These are phyloP conservation scores for Teunomyces barrocoloradensis DNA, from an alignment of 805 yeast genomes.

Conservation along the genomic window DNA sequence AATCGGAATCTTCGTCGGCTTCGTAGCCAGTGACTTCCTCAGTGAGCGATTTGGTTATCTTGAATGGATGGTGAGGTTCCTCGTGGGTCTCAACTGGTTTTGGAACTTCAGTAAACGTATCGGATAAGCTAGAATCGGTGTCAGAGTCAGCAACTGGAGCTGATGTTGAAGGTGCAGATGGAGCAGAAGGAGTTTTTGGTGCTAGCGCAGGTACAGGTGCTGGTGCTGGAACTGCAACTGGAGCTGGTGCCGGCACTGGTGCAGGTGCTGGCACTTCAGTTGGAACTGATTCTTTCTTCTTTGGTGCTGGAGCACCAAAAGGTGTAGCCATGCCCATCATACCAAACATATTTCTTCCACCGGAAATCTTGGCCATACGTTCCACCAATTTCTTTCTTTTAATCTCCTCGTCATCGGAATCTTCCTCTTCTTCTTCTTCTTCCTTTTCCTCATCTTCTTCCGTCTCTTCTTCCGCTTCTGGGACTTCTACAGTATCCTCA, in stretches of 20 bases:
- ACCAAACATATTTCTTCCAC: constrained; percentile 78
- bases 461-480: constrained; percentile 14
- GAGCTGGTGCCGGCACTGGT: neutral
- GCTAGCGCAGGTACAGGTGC: neutral
- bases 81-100: neutral
- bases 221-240: neutral
- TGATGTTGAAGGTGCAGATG: constrained; percentile 5
- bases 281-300: constrained; percentile 2
- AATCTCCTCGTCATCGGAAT: constrained; percentile 73
- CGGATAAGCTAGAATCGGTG: neutral
- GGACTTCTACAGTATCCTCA: constrained; percentile 9
- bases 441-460: constrained; percentile 47
- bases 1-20: constrained; percentile 58
- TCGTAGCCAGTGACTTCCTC: constrained; percentile 60
- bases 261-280: neutral
- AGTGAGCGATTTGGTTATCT: constrained; percentile 10
- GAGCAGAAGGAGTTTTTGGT: neutral
- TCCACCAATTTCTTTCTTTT: constrained; percentile 77
- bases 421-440: constrained; percentile 50
- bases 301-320: constrained; percentile 26
- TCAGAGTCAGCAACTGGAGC: neutral
- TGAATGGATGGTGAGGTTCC: constrained; percentile 11
- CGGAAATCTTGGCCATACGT: constrained; percentile 94
- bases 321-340: constrained; percentile 57
- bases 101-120: neutral